Conservation (phyloP, 1,284 basidiomycete species). For the Fomitopsis schrenkii region DNA sequence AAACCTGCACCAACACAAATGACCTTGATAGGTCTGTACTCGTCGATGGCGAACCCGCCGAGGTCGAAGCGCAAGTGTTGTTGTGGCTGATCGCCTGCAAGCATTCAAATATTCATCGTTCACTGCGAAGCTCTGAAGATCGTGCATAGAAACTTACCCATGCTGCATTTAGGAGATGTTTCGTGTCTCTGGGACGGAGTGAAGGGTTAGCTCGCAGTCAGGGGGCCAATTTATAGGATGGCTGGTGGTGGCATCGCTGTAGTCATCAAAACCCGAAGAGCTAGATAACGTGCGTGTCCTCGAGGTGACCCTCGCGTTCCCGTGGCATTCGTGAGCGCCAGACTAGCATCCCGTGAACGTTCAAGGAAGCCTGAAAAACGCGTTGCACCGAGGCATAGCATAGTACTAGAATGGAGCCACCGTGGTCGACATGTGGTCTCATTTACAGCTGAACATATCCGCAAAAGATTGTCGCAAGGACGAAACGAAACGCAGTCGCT, state of each 20-base stretch:
- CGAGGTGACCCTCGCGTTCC: neutral
- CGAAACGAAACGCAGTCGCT: too few species aligned
- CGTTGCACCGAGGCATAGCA: too few species aligned
- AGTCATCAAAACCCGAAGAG: neutral
- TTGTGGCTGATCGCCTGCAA: neutral
- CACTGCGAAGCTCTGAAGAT: too few species aligned
- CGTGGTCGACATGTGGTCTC: too few species aligned
- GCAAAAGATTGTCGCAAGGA: too few species aligned
- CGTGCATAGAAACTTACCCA: neutral
- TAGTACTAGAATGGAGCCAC: too few species aligned
- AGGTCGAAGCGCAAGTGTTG: neutral
- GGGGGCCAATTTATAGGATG: neutral
- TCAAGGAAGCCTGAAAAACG: too few species aligned
- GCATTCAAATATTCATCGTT: neutral
- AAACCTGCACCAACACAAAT: constrained; percentile 51
- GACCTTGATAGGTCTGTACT: constrained; percentile 45
- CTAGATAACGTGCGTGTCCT: neutral
- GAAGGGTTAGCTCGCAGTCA: neutral
- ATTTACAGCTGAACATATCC: too few species aligned
- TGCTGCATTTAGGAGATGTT: neutral
- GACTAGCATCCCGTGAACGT: neutral
- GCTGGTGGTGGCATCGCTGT: neutral
- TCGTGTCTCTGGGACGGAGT: neutral
- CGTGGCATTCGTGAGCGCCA: neutral
- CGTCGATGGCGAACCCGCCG: constrained; percentile 39